phyloP scores from a whole-genome alignment of 2,329 filamentous ascomycete genomes.

The Aureobasidium namibiae region DNA sequence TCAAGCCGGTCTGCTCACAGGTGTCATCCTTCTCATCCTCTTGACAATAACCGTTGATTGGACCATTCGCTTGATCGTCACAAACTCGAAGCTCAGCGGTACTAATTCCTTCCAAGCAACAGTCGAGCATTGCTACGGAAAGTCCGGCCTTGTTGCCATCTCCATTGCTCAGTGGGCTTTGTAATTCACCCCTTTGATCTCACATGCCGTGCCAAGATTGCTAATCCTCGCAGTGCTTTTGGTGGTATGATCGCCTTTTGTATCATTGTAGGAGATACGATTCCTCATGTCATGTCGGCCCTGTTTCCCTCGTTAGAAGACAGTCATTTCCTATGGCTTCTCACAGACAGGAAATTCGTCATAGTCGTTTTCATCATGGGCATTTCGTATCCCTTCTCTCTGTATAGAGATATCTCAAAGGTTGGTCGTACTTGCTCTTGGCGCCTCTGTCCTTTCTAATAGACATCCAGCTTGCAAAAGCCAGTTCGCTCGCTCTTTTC shows the following conservation, averaged over 20 bases:
- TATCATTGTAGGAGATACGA: constrained; percentile 93
- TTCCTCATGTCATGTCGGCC: constrained; percentile 78
- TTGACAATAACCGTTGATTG: constrained; percentile 87
- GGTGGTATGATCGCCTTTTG: constrained; percentile 98
- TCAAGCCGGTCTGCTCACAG: constrained; percentile 79
- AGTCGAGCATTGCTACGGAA: constrained; percentile 90
- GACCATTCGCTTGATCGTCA: constrained; percentile 94
- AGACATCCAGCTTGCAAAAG: constrained; percentile 69
- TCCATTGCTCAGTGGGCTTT: constrained; percentile 93
- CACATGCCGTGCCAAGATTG: neutral
- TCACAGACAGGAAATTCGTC: constrained; percentile 72
- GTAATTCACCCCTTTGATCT: constrained; percentile 27
- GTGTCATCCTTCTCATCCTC: constrained; percentile 65
- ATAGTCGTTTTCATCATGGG: constrained; percentile 83
- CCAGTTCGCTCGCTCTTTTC: constrained; percentile 82
- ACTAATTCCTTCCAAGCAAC: constrained; percentile 92
- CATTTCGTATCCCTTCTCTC: constrained; percentile 80
- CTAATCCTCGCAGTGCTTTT: constrained; percentile 56
- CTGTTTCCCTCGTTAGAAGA: constrained; percentile 68
- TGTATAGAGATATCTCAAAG: constrained; percentile 97
- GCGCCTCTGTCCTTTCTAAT: neutral
- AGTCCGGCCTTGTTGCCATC: constrained; percentile 79
- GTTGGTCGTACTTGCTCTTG: constrained; percentile 37
- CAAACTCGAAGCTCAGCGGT: constrained; percentile 94
- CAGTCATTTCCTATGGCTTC: constrained; percentile 69